Evolutionary conservation across 1,284 basidiomycete genomes (phyloP).

Genomic region (Porodaedalea pini): DNA sequence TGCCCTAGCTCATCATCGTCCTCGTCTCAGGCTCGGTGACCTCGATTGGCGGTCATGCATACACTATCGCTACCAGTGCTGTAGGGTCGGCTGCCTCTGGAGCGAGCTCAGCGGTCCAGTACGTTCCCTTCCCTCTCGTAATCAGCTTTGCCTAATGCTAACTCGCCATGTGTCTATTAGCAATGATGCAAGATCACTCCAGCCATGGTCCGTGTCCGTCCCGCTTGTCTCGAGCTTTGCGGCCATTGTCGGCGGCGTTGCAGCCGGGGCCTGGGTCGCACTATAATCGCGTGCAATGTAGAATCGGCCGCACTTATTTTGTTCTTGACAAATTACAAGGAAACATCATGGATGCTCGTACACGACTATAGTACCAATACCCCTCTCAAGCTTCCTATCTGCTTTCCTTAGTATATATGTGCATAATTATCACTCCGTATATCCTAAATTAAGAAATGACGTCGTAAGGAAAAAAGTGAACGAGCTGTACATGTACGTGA

Average conservation of each 20-base stretch:
- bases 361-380: neutral
- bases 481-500: too few species aligned
- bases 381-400: too few species aligned
- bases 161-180: neutral
- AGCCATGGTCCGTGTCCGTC: slow-evolving; percentile 28
- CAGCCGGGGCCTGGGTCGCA: slow-evolving; percentile 38
- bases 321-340: too few species aligned
- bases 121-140: slow-evolving; percentile 1
- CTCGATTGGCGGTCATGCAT: slow-evolving; percentile 48
- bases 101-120: slow-evolving; percentile 28
- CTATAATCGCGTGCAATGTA: slow-evolving; percentile 30
- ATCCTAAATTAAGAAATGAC: too few species aligned
- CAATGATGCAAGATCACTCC: neutral
- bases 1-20: neutral
- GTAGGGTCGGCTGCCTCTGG: slow-evolving; percentile 27
- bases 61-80: slow-evolving; percentile 36
- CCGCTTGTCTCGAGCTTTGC: slow-evolving; percentile 40
- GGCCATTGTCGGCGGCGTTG: slow-evolving; percentile 41
- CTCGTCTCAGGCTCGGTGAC: slow-evolving; percentile 39
- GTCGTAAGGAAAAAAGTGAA: neutral
- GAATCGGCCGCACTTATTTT: too few species aligned
- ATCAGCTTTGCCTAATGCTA: neutral
- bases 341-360: neutral
- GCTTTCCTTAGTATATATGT: too few species aligned
- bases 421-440: too few species aligned